These are phyloP conservation scores for Podospora anserina DNA, from an alignment of 495 filamentous ascomycete species.

Conservation along the genomic window DNA sequence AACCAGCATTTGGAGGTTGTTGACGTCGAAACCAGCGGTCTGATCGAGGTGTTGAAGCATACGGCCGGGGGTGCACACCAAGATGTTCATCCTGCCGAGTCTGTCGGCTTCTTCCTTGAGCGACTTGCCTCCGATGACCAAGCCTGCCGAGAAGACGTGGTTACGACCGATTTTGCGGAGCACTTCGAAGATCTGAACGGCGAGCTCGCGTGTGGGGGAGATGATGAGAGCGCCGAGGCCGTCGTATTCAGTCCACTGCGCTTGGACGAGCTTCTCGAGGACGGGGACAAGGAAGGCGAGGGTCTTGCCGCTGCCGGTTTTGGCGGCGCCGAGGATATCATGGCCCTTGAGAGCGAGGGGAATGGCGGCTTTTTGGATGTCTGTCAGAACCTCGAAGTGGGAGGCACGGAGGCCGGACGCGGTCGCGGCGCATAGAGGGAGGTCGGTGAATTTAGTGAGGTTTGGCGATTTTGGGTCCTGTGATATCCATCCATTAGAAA, in stretches of 20 bases:
- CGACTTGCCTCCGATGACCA: conserved; percentile 94
- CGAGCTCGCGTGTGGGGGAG: conserved; percentile 90
- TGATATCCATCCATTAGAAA: not conserved
- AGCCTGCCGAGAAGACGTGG: conserved; percentile 86
- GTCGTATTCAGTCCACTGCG: conserved; percentile 85
- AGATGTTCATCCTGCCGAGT: conserved; percentile 90
- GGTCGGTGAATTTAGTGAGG: conserved; percentile 63
- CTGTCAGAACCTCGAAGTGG: conserved; percentile 86
- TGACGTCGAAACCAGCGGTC: conserved; percentile 83
- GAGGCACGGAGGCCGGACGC: conserved; percentile 74
- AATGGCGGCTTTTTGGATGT: conserved; percentile 86
- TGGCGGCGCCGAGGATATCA: conserved; percentile 92
- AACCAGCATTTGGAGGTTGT: conserved; percentile 88
- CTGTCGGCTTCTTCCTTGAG: conserved; percentile 84
- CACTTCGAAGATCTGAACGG: conserved; percentile 96
- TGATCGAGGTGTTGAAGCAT: conserved; percentile 97
- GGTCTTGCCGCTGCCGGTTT: conserved; percentile 96
- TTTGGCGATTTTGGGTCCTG: conserved; percentile 48
- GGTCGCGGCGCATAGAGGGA: conserved; percentile 87
- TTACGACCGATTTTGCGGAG: conserved; percentile 84
- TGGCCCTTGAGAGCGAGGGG: conserved; percentile 78
- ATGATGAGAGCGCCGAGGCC: conserved; percentile 90
- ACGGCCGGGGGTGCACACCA: conserved; percentile 92
- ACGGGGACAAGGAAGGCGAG: conserved; percentile 89
- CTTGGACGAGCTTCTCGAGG: conserved; percentile 90